These are phyloP conservation scores for Tylopilus intermedius DNA, from an alignment of 768 basidiomycete species.

Conservation along the genomic window DNA sequence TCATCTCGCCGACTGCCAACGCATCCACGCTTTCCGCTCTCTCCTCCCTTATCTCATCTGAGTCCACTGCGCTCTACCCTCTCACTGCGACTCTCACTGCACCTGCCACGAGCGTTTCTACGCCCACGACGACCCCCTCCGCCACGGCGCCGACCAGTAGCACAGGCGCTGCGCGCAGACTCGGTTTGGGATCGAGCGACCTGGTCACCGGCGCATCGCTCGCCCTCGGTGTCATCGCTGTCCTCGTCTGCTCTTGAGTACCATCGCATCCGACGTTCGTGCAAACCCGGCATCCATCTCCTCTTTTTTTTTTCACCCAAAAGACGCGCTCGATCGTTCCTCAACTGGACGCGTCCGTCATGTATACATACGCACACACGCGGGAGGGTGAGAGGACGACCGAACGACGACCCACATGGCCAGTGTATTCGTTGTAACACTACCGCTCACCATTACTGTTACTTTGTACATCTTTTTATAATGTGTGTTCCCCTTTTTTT, in stretches of 20 bases:
- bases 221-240: not conserved
- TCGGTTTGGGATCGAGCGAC: not conserved
- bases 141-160: not conserved
- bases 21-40: constrained; percentile 17
- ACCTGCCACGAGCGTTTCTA: not conserved
- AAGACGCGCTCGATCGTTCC: too few species aligned
- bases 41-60: constrained; percentile 27
- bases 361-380: not conserved
- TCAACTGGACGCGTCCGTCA: too few species aligned
- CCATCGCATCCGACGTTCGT: too few species aligned
- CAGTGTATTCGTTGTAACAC: not conserved
- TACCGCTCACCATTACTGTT: not conserved
- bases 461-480: not conserved
- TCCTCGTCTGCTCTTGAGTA: not conserved
- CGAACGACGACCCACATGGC: not conserved
- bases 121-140: not conserved
- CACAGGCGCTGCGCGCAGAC: not conserved
- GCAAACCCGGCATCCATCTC: not conserved
- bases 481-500: not conserved
- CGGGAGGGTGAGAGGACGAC: not conserved
- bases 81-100: not conserved
- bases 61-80: constrained; percentile 19
- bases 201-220: not conserved
- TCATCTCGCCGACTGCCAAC: constrained; percentile 19
- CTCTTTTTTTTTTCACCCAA: too few species aligned